Evolutionary conservation across 2,329 filamentous ascomycete species (phyloP).

Genomic region (Lasiodiplodia theobromae): DNA sequence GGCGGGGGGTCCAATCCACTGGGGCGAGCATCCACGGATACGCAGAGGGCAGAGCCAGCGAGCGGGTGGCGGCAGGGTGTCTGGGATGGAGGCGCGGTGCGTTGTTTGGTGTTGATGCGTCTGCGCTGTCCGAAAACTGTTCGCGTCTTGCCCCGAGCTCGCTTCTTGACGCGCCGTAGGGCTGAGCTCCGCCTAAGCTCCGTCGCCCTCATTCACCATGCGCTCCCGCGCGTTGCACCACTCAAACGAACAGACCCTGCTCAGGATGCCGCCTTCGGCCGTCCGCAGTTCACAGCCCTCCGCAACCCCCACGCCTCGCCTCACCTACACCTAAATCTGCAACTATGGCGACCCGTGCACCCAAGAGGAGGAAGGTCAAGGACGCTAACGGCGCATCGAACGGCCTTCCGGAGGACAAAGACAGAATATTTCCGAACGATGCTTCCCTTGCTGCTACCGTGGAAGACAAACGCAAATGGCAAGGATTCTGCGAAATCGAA

Average conservation of each 20-base stretch:
- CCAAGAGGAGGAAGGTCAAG: constrained; percentile 28
- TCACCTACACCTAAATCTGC: not conserved
- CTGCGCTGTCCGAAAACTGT: constrained; percentile 38
- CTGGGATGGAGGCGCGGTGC: constrained; percentile 20
- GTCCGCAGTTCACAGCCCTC: not conserved
- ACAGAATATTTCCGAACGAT: constrained; percentile 27
- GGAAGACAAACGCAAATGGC: constrained; percentile 60
- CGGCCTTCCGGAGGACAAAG: constrained; percentile 10
- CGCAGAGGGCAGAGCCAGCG: constrained; percentile 17
- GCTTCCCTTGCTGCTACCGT: constrained; percentile 38
- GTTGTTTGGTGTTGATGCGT: constrained; percentile 33
- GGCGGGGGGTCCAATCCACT: constrained; percentile 13
- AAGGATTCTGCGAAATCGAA: constrained; percentile 83
- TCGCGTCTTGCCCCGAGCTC: constrained; percentile 31
- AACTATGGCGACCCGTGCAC: constrained; percentile 28
- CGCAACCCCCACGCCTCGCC: not conserved
- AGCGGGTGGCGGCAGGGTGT: constrained; percentile 10
- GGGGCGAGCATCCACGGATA: constrained; percentile 18
- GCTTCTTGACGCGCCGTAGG: constrained; percentile 28
- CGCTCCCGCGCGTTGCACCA: not conserved
- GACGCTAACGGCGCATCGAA: not conserved
- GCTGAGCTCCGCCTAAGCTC: constrained; percentile 19
- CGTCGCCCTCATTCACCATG: constrained; percentile 10
- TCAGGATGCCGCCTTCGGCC: constrained; percentile 15
- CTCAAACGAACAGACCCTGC: not conserved